phyloP scores from a whole-genome alignment of 768 basidiomycete genomes.

The Rhizopogon sp. region DNA sequence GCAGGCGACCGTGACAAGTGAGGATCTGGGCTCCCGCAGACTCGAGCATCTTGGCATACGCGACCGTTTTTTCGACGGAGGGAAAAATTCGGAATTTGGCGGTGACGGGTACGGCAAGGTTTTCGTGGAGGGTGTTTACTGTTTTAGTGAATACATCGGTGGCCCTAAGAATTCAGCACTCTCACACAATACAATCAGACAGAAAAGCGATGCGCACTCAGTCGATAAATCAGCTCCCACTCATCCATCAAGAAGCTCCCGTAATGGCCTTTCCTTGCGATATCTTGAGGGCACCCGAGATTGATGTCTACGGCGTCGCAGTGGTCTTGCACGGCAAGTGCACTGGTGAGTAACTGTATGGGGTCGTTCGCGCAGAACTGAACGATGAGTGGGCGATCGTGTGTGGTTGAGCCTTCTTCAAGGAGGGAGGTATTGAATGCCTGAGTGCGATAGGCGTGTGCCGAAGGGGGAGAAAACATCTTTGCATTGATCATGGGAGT shows the following conservation, averaged over 20 bases:
- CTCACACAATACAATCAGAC: neutral
- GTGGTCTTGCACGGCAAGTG: slow-evolving; percentile 65
- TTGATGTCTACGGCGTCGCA: slow-evolving; percentile 97
- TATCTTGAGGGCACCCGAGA: slow-evolving; percentile 92
- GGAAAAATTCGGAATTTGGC: slow-evolving; percentile 95
- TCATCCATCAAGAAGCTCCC: slow-evolving; percentile 93
- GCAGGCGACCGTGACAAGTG: slow-evolving; percentile 86
- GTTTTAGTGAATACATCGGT: neutral
- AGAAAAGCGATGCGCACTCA: slow-evolving; percentile 48
- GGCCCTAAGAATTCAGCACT: neutral
- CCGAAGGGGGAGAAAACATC: slow-evolving; percentile 57
- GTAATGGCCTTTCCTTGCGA: slow-evolving; percentile 82
- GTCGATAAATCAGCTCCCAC: slow-evolving; percentile 80
- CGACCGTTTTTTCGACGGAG: slow-evolving; percentile 80
- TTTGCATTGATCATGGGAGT: slow-evolving; percentile 99
- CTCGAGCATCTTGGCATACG: slow-evolving; percentile 95
- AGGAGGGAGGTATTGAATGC: slow-evolving; percentile 64
- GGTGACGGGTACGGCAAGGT: slow-evolving; percentile 88
- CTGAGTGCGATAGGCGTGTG: slow-evolving; percentile 50
- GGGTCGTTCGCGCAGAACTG: slow-evolving; percentile 95
- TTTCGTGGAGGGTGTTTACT: slow-evolving; percentile 85
- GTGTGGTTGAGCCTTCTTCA: slow-evolving; percentile 75
- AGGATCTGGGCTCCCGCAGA: slow-evolving; percentile 92
- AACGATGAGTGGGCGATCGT: slow-evolving; percentile 82
- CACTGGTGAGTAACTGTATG: slow-evolving; percentile 70